phyloP scores from a whole-genome alignment of 2,329 filamentous ascomycete species.

The Apiospora aurea region DNA sequence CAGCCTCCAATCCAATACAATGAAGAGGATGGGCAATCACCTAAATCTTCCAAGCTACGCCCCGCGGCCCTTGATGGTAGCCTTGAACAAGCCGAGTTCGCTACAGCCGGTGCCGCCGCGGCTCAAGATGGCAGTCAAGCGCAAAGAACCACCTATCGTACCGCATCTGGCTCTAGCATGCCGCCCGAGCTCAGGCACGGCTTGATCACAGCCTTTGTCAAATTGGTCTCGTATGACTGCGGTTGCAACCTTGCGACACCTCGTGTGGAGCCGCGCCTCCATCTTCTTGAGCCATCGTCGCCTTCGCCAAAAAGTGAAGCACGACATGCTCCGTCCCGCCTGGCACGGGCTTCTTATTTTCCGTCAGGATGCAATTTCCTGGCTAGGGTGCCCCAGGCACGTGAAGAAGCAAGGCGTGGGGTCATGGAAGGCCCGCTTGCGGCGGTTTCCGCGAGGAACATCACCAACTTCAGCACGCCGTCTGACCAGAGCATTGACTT shows the following conservation, averaged over 20 bases:
- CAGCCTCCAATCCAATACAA: constrained; percentile 33
- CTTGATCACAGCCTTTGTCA: constrained; percentile 66
- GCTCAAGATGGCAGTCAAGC: constrained; percentile 29
- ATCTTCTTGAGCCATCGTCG: constrained; percentile 49
- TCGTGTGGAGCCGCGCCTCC: constrained; percentile 65
- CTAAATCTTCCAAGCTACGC: constrained; percentile 22
- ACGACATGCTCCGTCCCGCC: constrained; percentile 15
- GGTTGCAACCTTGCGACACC: constrained; percentile 66
- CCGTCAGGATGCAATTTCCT: constrained; percentile 66
- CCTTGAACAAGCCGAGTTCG: constrained; percentile 32
- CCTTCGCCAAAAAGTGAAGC: constrained; percentile 15
- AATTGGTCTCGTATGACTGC: constrained; percentile 71
- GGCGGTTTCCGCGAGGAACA: constrained; percentile 64
- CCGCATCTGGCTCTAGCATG: constrained; percentile 60
- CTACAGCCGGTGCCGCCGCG: constrained; percentile 26
- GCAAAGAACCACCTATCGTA: constrained; percentile 49
- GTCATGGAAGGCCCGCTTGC: constrained; percentile 68
- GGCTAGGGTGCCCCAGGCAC: constrained; percentile 65
- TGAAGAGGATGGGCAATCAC: constrained; percentile 23
- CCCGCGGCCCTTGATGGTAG: constrained; percentile 29
- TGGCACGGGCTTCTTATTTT: constrained; percentile 55
- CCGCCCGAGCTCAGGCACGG: constrained; percentile 64
- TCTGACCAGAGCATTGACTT: constrained; percentile 69
- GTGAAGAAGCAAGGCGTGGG: constrained; percentile 65
- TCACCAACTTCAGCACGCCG: constrained; percentile 55